Evolutionary conservation across 2,329 filamentous ascomycete species (phyloP).

Genomic region (Neoscytalidium dimidiatum): DNA sequence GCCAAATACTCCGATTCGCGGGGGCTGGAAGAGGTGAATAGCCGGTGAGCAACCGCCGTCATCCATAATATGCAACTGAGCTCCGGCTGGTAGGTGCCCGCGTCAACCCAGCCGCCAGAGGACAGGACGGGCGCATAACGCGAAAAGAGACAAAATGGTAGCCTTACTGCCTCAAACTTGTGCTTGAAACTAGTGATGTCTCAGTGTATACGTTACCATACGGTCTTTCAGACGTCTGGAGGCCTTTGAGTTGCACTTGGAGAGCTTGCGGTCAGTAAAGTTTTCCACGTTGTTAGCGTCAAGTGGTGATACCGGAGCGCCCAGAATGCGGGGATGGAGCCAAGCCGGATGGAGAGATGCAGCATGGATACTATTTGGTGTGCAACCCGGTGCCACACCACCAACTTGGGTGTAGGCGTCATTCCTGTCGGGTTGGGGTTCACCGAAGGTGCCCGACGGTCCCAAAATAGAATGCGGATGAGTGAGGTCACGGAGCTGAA

Average conservation of each 20-base stretch:
- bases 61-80: background rate
- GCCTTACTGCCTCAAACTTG: background rate
- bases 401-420: background rate
- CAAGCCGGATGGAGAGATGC: background rate
- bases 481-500: background rate
- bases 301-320: background rate
- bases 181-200: background rate
- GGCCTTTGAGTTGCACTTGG: background rate
- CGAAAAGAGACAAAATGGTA: background rate
- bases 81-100: background rate
- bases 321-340: background rate
- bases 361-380: background rate
- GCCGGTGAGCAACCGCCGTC: background rate
- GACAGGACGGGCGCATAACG: background rate
- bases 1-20: background rate
- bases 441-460: background rate
- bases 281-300: background rate
- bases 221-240: background rate
- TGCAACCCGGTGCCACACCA: background rate
- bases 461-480: background rate
- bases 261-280: background rate
- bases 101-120: background rate
- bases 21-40: background rate
- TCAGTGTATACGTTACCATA: background rate
- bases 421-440: background rate